Conservation (phyloP, 1,284 basidiomycete species). For the Chondrostereum purpureum region DNA sequence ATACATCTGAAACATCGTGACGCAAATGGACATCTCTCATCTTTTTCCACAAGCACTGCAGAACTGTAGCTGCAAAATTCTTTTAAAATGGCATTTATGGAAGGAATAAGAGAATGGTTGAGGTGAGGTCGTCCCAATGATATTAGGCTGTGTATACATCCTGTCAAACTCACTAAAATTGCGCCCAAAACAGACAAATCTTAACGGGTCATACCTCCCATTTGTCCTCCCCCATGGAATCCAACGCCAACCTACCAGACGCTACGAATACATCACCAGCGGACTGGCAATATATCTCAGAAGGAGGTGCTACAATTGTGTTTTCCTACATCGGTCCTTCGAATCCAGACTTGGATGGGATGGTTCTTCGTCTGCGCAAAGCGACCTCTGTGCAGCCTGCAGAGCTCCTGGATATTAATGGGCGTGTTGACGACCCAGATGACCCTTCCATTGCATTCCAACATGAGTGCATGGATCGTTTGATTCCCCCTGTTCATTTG, state of each 20-base stretch:
- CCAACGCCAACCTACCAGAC: background rate
- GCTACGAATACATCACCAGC: constrained; percentile 35
- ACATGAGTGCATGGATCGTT: constrained; percentile 44
- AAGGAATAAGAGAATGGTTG: no score
- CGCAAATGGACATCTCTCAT: no score
- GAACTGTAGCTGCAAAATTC: no score
- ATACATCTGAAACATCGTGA: no score
- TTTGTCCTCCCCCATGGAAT: constrained; percentile 7
- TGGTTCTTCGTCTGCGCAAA: constrained; percentile 74
- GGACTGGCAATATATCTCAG: constrained; percentile 81
- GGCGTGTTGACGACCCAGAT: constrained; percentile 36
- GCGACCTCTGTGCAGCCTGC: constrained; percentile 16
- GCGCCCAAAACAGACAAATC: background rate
- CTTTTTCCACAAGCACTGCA: no score
- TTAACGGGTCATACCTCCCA: constrained; percentile 79
- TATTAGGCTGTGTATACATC: background rate
- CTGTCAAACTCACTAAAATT: background rate
- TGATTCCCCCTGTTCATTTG: constrained; percentile 56
- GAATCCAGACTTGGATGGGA: constrained; percentile 47
- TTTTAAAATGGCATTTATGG: no score
- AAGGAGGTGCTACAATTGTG: constrained; percentile 86
- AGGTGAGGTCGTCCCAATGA: no score
- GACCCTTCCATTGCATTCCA: constrained; percentile 64
- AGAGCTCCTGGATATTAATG: constrained; percentile 10
- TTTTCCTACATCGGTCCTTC: constrained; percentile 68